Conservation (phyloP, 805 yeast genomes). For the Millerozyma acaciae region DNA sequence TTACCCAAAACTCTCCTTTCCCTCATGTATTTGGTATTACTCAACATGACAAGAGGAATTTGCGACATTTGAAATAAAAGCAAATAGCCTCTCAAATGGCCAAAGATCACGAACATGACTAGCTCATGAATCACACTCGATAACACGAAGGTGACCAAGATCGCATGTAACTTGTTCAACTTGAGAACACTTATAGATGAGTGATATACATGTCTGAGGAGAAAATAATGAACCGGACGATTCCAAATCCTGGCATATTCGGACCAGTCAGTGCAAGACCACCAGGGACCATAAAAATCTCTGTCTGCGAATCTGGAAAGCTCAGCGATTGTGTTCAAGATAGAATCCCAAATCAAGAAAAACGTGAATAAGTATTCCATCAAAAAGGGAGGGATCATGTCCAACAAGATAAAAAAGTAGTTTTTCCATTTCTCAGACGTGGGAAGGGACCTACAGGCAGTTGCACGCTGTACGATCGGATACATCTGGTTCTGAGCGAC, state of each 20-base stretch:
- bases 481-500: constrained; percentile 72
- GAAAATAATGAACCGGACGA: constrained; percentile 84
- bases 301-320: constrained; percentile 83
- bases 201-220: constrained; percentile 91
- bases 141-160: constrained; percentile 70
- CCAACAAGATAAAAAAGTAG: constrained; percentile 61
- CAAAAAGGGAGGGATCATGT: constrained; percentile 77
- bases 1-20: constrained; percentile 65
- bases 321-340: constrained; percentile 86
- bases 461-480: constrained; percentile 64
- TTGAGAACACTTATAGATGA: constrained; percentile 75
- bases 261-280: constrained; percentile 94
- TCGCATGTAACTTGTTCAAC: constrained; percentile 63
- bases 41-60: constrained; percentile 68
- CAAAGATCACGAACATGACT: constrained; percentile 86
- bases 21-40: constrained; percentile 55
- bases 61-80: constrained; percentile 83
- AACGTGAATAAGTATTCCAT: constrained; percentile 73
- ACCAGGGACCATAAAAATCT: constrained; percentile 94
- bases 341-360: constrained; percentile 94
- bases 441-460: constrained; percentile 50
- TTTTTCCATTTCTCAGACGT: constrained; percentile 36
- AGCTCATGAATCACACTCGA: constrained; percentile 86
- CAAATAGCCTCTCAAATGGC: constrained; percentile 74
- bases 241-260: constrained; percentile 95